These are phyloP conservation scores for Aureobasidium sp. DNA, from an alignment of 2,329 filamentous ascomycete genomes.

Conservation along the genomic window DNA sequence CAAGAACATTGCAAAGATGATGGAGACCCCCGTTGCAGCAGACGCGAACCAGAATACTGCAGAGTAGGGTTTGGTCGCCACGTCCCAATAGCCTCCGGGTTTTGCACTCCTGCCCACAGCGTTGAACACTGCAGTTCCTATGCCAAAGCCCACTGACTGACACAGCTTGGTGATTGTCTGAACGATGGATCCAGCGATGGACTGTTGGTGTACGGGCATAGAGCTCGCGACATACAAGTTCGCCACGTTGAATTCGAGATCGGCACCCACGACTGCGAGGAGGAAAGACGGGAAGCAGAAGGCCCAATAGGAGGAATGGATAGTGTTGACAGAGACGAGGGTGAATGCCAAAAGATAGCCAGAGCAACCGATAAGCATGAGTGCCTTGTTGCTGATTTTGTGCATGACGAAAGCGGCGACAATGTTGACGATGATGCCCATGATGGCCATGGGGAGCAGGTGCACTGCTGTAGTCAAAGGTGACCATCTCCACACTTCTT, in stretches of 20 bases:
- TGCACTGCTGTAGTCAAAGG: constrained; percentile 56
- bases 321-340: constrained; percentile 51
- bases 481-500: constrained; percentile 46
- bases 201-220: constrained; percentile 56
- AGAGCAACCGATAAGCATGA: constrained; percentile 49
- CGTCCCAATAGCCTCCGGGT: constrained; percentile 37
- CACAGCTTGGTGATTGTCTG: constrained; percentile 59
- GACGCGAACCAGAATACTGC: constrained; percentile 47
- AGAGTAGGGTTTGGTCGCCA: constrained; percentile 42
- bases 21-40: constrained; percentile 37
- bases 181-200: constrained; percentile 60
- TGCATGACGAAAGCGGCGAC: constrained; percentile 57
- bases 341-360: constrained; percentile 42
- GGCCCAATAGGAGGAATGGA: constrained; percentile 55
- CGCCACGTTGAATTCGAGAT: constrained; percentile 63
- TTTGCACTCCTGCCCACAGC: constrained; percentile 32
- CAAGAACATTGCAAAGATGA: constrained; percentile 47
- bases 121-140: constrained; percentile 56
- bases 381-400: constrained; percentile 55
- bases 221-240: constrained; percentile 68
- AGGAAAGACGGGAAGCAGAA: constrained; percentile 57
- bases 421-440: constrained; percentile 56
- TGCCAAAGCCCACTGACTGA: constrained; percentile 53
- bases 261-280: constrained; percentile 57
- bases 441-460: constrained; percentile 59